Conservation (phyloP, 306 rosid species). For the Casuarina glauca region DNA sequence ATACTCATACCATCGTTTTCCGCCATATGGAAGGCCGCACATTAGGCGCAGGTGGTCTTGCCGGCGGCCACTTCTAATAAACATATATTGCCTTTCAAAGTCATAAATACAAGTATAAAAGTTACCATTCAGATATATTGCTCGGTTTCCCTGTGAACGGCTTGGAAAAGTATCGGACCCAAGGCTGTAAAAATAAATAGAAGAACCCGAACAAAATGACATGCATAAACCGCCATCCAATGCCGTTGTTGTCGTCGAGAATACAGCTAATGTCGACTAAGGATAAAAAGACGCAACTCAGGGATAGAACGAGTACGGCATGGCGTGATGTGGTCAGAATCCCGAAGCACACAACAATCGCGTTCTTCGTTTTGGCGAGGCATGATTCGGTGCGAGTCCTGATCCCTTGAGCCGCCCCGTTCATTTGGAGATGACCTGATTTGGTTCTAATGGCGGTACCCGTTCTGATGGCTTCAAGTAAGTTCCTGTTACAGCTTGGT, state of each 20-base stretch:
- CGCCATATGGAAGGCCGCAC: too few species aligned
- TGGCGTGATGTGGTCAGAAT: conserved; percentile 63
- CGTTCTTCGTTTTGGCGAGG: too few species aligned
- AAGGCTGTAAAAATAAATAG: conserved; percentile 83
- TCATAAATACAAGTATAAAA: conserved; percentile 15
- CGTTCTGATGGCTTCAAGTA: too few species aligned
- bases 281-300: conserved; percentile 81
- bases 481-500: too few species aligned
- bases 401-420: too few species aligned
- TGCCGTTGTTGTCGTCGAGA: conserved; percentile 67
- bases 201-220: conserved; percentile 79
- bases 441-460: too few species aligned
- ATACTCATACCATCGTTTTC: too few species aligned
- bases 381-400: too few species aligned
- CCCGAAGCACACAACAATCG: too few species aligned
- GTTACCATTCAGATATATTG: conserved; percentile 91
- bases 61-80: not conserved
- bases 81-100: too few species aligned
- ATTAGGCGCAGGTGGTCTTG: not conserved
- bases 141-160: conserved; percentile 91
- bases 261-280: conserved; percentile 82
- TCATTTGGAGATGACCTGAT: too few species aligned
- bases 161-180: conserved; percentile 37
- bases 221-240: conserved; percentile 93
- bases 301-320: conserved; percentile 78